These are phyloP conservation scores for Capronia coronata DNA, from an alignment of 2,329 filamentous ascomycete species.

Conservation along the genomic window DNA sequence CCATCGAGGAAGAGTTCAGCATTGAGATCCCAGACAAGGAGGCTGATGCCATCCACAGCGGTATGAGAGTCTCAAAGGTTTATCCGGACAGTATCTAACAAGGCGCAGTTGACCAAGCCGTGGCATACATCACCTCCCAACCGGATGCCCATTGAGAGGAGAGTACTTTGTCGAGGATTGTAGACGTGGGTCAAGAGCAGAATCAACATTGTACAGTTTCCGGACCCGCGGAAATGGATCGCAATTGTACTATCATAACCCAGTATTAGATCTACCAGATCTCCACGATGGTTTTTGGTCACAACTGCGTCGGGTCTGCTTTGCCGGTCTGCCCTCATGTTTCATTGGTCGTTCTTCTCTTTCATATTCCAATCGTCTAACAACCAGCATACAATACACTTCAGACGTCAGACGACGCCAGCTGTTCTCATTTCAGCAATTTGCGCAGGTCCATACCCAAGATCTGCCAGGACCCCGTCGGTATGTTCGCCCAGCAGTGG, in stretches of 20 bases:
- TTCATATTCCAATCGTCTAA: not conserved
- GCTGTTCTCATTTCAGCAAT: slow-evolving; percentile 25
- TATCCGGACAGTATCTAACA: slow-evolving; percentile 26
- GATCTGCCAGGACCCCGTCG: slow-evolving; percentile 17
- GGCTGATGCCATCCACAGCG: slow-evolving; percentile 86
- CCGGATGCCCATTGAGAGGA: slow-evolving; percentile 56
- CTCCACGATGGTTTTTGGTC: slow-evolving; percentile 20
- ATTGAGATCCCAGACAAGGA: slow-evolving; percentile 99
- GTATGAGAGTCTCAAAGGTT: slow-evolving; percentile 50
- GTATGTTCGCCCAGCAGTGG: slow-evolving; percentile 26
- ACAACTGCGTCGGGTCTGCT: not conserved
- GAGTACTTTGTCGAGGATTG: slow-evolving; percentile 1
- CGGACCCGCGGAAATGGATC: slow-evolving; percentile 17
- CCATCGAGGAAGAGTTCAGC: slow-evolving; percentile 94
- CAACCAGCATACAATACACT: too few species aligned
- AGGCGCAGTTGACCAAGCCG: slow-evolving; percentile 76
- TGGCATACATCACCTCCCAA: slow-evolving; percentile 88
- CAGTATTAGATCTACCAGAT: slow-evolving; percentile 21
- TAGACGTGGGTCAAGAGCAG: slow-evolving; percentile 18
- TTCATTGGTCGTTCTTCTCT: not conserved
- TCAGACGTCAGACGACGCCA: slow-evolving; percentile 21
- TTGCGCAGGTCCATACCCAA: slow-evolving; percentile 21
- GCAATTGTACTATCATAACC: slow-evolving; percentile 23
- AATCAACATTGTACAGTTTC: slow-evolving; percentile 23
- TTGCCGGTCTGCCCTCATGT: not conserved